Evolutionary conservation across 495 filamentous ascomycete genomes (phyloP), one percentile per base, ranked within the genome.

Genomic region (Penicillium pancosmium): DNA sequence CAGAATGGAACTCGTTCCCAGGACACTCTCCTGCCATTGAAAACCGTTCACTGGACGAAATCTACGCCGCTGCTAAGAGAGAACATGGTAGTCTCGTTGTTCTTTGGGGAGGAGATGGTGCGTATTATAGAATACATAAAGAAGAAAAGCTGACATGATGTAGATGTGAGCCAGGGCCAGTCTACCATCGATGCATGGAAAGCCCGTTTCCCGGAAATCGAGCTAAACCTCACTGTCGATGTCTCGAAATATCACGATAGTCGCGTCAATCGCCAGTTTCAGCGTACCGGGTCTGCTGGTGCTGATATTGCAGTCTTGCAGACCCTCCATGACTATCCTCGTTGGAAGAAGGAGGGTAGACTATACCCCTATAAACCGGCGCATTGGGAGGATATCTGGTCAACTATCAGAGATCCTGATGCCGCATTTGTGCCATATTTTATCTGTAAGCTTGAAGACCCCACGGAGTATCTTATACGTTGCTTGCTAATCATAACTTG

Each of bases 201-300:
- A 31, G 13, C 52, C 25, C 38, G 23, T 10, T 54, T 54, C 52
- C 52, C 52, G 2, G 23, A 54, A 3, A 31, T 54, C 1, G 21
- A 54, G 21, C 21, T 46, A 5, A 46, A 54, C 38, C 16, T 54
- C 36, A 54, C 52, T 5, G 52, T 54, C 2, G 52, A 54, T 54
- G 11, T 46, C 6, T 54, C 52, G 15, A 54, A 54, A n/a, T 54
- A 46, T 31, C 36, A 25, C 33, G 52, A 54, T n/a, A 44, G 52
- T 16, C 35, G 52, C 9, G 38, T 54, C 35, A 44, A 54, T 44
- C 36, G 38, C 10, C 18, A 43, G 6, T 44, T 44, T 18, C 36
- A 27, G 9, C 18, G 38, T 27, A 16, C 7, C 12, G 52, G 38
- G 10, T 40, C 33, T 33, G 36, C 19, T n/a, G 35, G 38, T n/a